These are phyloP conservation scores for Pseudogymnoascus sp. DNA, from an alignment of 2,329 filamentous ascomycete genomes.

Conservation along the genomic window DNA sequence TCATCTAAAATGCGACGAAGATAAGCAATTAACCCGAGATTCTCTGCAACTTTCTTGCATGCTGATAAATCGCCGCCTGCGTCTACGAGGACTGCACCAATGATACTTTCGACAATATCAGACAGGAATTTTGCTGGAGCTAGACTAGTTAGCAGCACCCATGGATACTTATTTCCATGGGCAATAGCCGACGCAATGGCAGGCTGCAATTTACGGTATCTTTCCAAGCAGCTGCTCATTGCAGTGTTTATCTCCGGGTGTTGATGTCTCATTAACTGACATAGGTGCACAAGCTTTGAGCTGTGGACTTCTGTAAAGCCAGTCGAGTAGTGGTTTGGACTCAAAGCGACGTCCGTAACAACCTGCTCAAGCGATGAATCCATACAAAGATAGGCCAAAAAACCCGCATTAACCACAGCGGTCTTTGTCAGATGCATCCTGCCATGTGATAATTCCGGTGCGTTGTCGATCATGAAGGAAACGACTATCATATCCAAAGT, in stretches of 20 bases:
- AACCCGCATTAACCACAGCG: slow-evolving; percentile 70
- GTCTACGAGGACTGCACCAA: slow-evolving; percentile 83
- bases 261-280: slow-evolving; percentile 61
- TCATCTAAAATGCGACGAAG: slow-evolving; percentile 55
- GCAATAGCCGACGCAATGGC: slow-evolving; percentile 36
- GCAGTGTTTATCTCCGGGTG: slow-evolving; percentile 36
- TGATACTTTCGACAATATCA: slow-evolving; percentile 71
- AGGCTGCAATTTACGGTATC: slow-evolving; percentile 12
- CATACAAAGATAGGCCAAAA: slow-evolving; percentile 71
- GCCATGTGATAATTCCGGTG: slow-evolving; percentile 42
- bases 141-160: slow-evolving; percentile 61
- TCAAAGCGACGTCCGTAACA: slow-evolving; percentile 16
- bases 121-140: slow-evolving; percentile 70
- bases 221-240: not conserved
- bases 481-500: slow-evolving; percentile 75
- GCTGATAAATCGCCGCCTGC: slow-evolving; percentile 54
- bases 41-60: slow-evolving; percentile 55
- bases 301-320: slow-evolving; percentile 9
- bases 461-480: slow-evolving; percentile 41
- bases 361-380: slow-evolving; percentile 37
- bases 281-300: slow-evolving; percentile 43
- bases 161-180: slow-evolving; percentile 58
- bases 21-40: slow-evolving; percentile 57
- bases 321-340: not conserved
- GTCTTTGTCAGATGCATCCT: slow-evolving; percentile 72